Percentiles rank a stretch among this genome's conserved stretches.
Evolutionary conservation across 352 stramenopile species (phyloP).

Genomic region (Globisporangium polare): DNA sequence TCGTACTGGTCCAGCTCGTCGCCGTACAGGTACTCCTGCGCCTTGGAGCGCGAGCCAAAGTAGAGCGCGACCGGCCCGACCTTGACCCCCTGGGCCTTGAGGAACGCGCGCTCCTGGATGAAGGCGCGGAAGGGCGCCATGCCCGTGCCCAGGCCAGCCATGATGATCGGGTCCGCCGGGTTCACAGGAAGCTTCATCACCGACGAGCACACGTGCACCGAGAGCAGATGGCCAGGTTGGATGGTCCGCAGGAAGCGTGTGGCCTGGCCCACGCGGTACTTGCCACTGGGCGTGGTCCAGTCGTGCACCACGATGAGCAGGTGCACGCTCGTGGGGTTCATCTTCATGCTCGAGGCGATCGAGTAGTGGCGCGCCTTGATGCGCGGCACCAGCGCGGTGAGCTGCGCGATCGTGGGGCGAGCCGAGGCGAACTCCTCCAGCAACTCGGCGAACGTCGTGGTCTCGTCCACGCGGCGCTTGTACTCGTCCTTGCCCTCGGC

Average conservation of each 20-base stretch:
- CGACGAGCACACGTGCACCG: slow-evolving; percentile 66
- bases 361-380: slow-evolving; percentile 91
- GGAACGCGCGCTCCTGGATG: slow-evolving; percentile 82
- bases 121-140: slow-evolving; percentile 91
- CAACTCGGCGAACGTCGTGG: slow-evolving; percentile 70
- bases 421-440: slow-evolving; percentile 72
- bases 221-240: slow-evolving; percentile 46
- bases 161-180: slow-evolving; percentile 72
- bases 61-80: slow-evolving; percentile 86
- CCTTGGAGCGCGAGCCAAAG: slow-evolving; percentile 93
- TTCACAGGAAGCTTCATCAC: slow-evolving; percentile 77
- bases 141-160: slow-evolving; percentile 84
- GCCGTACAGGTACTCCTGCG: slow-evolving; percentile 96
- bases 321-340: slow-evolving; percentile 80
- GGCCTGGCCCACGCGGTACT: slow-evolving; percentile 61
- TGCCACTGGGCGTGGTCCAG: slow-evolving; percentile 76
- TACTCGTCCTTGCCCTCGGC: slow-evolving; percentile 80
- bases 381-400: slow-evolving; percentile 68
- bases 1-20: slow-evolving; percentile 88
- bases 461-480: slow-evolving; percentile 78
- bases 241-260: slow-evolving; percentile 56
- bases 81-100: slow-evolving; percentile 54
- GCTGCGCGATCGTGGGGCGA: slow-evolving; percentile 51
- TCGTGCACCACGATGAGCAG: slow-evolving; percentile 85
- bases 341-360: slow-evolving; percentile 88